These are phyloP conservation scores for Tuber microsphaerosporum DNA, from an alignment of 495 filamentous ascomycete genomes.

Conservation along the genomic window DNA sequence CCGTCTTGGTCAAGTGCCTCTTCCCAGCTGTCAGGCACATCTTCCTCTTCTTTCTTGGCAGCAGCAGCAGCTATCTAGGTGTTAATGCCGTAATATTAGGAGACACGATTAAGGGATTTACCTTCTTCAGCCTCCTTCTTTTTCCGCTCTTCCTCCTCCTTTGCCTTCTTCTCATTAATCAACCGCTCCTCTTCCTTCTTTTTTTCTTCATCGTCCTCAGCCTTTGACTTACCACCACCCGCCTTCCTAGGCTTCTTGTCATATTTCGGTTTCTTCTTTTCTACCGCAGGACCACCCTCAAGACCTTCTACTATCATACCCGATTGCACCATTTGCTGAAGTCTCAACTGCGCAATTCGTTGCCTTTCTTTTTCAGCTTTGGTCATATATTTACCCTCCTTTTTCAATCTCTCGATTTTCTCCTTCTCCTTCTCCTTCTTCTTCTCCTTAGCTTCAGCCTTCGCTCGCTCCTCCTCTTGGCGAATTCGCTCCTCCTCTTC, in stretches of 20 bases:
- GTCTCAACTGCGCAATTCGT: slow-evolving; percentile 70
- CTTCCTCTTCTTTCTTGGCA: slow-evolving; percentile 47
- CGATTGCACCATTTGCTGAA: slow-evolving; percentile 89
- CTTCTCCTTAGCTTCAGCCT: slow-evolving; percentile 63
- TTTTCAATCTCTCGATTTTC: slow-evolving; percentile 89
- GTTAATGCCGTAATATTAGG: slow-evolving; percentile 4
- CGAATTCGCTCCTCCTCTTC: slow-evolving; percentile 58
- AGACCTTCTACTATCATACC: slow-evolving; percentile 75
- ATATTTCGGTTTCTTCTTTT: slow-evolving; percentile 69
- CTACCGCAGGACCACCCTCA: slow-evolving; percentile 52
- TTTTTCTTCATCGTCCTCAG: slow-evolving; percentile 60
- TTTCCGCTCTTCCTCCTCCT: slow-evolving; percentile 48
- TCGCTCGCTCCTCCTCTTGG: slow-evolving; percentile 68
- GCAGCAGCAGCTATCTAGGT: slow-evolving; percentile 2
- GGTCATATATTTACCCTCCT: slow-evolving; percentile 88
- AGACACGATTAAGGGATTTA: slow-evolving; percentile 7
- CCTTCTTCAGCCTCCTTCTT: slow-evolving; percentile 44
- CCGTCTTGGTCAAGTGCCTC: slow-evolving; percentile 68
- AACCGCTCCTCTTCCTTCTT: slow-evolving; percentile 60
- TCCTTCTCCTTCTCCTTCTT: slow-evolving; percentile 96
- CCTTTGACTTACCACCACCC: slow-evolving; percentile 55
- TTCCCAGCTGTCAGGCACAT: slow-evolving; percentile 80
- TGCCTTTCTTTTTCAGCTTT: slow-evolving; percentile 88
- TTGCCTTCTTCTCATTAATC: slow-evolving; percentile 59
- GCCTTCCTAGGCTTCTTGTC: slow-evolving; percentile 71